phyloP scores from a whole-genome alignment of 768 basidiomycete species.

The Pholiota microspora region DNA sequence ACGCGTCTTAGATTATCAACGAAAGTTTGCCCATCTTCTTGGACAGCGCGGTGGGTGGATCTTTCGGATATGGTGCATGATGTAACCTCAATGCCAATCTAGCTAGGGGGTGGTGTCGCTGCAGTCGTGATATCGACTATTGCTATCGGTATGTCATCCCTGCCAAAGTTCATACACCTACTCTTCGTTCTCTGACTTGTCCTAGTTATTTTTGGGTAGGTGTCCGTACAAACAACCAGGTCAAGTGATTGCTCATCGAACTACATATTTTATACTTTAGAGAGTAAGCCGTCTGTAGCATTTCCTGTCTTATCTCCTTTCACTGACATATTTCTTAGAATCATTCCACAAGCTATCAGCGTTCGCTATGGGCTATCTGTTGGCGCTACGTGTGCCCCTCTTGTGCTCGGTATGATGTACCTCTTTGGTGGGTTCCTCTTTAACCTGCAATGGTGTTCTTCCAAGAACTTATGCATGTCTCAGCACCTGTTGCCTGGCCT shows the following conservation, averaged over 20 bases:
- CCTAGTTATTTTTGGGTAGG: conserved; percentile 80
- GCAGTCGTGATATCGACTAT: conserved; percentile 79
- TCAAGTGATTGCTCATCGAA: not conserved
- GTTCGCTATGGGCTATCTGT: conserved; percentile 80
- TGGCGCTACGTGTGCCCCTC: conserved; percentile 74
- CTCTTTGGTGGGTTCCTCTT: conserved; percentile 37
- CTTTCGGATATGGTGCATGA: not conserved
- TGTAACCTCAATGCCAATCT: not conserved
- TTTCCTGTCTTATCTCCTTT: not conserved
- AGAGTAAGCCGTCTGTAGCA: conserved; percentile 54
- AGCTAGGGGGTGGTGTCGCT: conserved; percentile 65
- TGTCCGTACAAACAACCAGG: conserved; percentile 4
- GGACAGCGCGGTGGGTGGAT: conserved; percentile 60
- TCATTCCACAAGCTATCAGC: conserved; percentile 72
- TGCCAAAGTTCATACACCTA: not conserved
- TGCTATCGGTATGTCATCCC: conserved; percentile 51
- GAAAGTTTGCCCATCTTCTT: conserved; percentile 84
- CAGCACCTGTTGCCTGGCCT: conserved; percentile 82
- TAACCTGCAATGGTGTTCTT: too few relatives aligned
- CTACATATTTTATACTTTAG: conserved; percentile 32
- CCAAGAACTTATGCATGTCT: too few relatives aligned
- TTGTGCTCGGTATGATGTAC: conserved; percentile 75
- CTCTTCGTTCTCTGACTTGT: conserved; percentile 1
- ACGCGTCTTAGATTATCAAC: conserved; percentile 59
- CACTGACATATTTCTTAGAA: conserved; percentile 3